A percentile compares a stretch with the other conserved stretches of the same genome.
Evolutionary conservation across 75 land plant species (phyloP).

Genomic region (Cryptomeria japonica): DNA sequence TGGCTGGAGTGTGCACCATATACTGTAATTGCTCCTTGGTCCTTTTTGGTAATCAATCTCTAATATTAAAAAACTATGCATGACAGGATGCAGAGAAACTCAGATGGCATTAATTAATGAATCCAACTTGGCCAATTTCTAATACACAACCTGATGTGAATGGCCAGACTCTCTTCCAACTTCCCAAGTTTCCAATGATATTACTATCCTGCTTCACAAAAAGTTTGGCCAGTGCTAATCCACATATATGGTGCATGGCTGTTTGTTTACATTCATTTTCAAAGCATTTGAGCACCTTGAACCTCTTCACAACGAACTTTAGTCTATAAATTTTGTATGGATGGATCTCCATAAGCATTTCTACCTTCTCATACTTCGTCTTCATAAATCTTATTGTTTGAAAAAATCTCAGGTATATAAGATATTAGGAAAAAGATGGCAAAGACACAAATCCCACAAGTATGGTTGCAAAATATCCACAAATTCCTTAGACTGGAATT

Average conservation of each 20-base stretch:
- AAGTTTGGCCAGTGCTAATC: background rate
- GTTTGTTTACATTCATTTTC: background rate
- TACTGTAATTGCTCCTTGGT: no score
- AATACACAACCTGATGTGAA: no score
- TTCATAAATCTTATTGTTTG: background rate
- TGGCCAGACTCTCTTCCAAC: no score
- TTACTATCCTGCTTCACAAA: no score
- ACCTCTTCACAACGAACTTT: background rate
- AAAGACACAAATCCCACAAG: background rate
- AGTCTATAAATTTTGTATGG: background rate
- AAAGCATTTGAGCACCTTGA: background rate
- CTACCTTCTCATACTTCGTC: background rate
- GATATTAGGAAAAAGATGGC: background rate
- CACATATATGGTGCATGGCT: background rate
- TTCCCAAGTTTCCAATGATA: no score
- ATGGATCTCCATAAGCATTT: background rate
- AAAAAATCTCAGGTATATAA: background rate
- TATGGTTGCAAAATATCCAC: no score
- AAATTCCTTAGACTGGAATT: background rate
- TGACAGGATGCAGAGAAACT: no score
- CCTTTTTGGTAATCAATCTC: no score
- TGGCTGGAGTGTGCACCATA: no score
- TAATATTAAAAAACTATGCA: no score
- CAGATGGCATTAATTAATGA: no score
- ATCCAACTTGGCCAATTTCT: no score